Conservation (phyloP, 2,329 filamentous ascomycete genomes). For the Cucurbitaria berberidis region DNA sequence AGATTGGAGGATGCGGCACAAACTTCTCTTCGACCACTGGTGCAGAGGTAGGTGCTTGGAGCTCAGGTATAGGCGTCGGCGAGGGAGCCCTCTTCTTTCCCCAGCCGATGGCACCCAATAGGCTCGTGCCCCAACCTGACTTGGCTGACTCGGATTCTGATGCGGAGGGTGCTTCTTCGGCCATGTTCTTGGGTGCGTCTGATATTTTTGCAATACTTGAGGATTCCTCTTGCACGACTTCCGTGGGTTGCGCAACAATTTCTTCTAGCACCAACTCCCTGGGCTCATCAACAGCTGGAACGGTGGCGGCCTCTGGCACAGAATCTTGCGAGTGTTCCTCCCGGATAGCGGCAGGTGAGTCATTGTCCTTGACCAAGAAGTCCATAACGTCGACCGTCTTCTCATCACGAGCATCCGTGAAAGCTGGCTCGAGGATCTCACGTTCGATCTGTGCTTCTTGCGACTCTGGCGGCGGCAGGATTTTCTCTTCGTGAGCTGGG, state of each 20-base stretch:
- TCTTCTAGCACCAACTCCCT: not conserved
- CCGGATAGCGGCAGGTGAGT: not conserved
- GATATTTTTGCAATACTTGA: not conserved
- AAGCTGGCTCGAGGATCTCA: slow-evolving; percentile 29
- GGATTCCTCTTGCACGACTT: not conserved
- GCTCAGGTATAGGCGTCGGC: slow-evolving; percentile 11
- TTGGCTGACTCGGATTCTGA: slow-evolving; percentile 12
- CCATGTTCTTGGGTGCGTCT: not conserved
- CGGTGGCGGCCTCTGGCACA: not conserved
- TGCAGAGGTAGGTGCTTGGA: not conserved
- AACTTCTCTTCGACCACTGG: slow-evolving; percentile 2
- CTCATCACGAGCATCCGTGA: slow-evolving; percentile 16
- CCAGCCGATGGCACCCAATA: slow-evolving; percentile 43
- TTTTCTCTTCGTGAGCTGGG: not conserved
- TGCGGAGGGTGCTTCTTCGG: not conserved
- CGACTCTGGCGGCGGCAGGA: slow-evolving; percentile 1
- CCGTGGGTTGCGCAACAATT: not conserved
- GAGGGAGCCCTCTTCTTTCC: slow-evolving; percentile 35
- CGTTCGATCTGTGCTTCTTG: slow-evolving; percentile 15
- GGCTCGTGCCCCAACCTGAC: slow-evolving; percentile 32
- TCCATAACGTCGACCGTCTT: slow-evolving; percentile 19
- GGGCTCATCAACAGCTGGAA: not conserved
- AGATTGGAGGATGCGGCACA: not conserved
- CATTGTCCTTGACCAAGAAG: slow-evolving; percentile 16
- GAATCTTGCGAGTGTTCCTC: not conserved